Evolutionary conservation across 176 grass and related monocot species (phyloP), one percentile per base, ranked within the genome.

Genomic region (Pharus latifolius): DNA sequence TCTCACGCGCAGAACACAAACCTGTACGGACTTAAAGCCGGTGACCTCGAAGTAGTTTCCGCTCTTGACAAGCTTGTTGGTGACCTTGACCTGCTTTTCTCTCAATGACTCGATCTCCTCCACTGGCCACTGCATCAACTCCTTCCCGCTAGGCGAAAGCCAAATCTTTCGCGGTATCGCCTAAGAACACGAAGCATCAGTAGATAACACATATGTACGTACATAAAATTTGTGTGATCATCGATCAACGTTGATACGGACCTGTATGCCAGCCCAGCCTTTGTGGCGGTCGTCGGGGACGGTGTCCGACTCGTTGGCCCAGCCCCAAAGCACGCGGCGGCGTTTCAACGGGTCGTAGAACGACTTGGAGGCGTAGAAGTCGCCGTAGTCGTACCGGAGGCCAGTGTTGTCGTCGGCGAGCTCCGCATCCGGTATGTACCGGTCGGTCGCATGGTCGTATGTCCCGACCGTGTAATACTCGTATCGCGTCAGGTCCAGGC

Each of bases 101-200:
- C 91, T 85, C 38, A 95, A 50, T 20, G 65, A 34, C 60, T 90
- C 63, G 43, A 87, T 3, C 69, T 96, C 87, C 56, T 87, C 73
- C 49, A 91, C 78, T 11, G 87, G 91, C 87, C 91, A 96, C 64
- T 96, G 91, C 23, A 96, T 42, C 24, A 96, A 74, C 66, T 96
- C 87, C 60, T 60, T 87, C 1, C 84, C 91, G 49, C 43, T 48
- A 23, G 74, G 52, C 37, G 83, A 76, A 2, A 91, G 74, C 81
- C 78, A 91, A 19, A 91, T 27, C 56, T 86, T 82, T 66, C 91
- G 85, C 26, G 84, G 91, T 13, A 91, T 80, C 4, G 68, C 64
- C 60, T 59, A 72, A 10, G 7, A 56, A 10, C 19, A 52, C 11
- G 41, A 13, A 49, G 17, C 4, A 14, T 46, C 20, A 61, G 20